A percentile compares a stretch with the other conserved stretches of the same genome.
These are phyloP conservation scores for Cercis canadensis DNA, from an alignment of 306 rosid species.

Conservation along the genomic window DNA sequence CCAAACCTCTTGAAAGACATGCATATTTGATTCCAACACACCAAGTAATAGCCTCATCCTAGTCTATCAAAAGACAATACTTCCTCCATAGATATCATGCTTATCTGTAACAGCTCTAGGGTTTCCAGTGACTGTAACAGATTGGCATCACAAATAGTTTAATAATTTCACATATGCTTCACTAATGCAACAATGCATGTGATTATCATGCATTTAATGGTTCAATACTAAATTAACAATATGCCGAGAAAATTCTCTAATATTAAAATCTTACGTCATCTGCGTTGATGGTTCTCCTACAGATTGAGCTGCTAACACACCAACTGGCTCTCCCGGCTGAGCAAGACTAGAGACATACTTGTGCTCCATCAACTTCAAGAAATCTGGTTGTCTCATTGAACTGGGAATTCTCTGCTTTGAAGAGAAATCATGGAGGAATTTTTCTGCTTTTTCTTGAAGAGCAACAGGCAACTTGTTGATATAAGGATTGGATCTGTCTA, in stretches of 20 bases:
- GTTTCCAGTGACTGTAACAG: constrained; percentile 20
- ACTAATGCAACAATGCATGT: background rate
- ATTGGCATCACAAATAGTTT: background rate
- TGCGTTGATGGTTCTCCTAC: constrained; percentile 98
- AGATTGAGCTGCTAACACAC: constrained; percentile 94
- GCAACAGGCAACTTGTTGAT: constrained; percentile 71
- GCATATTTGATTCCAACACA: background rate
- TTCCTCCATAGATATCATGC: background rate
- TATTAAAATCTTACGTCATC: constrained; percentile 74
- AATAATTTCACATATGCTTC: background rate
- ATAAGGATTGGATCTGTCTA: constrained; percentile 66
- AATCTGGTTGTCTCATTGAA: constrained; percentile 45
- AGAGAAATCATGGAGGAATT: constrained; percentile 42
- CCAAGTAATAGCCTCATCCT: background rate
- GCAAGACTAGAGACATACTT: constrained; percentile 87
- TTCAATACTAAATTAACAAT: background rate
- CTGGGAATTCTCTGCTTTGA: constrained; percentile 43
- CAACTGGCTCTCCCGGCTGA: constrained; percentile 97
- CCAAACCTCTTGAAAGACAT: background rate
- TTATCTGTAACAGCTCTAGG: constrained; percentile 12
- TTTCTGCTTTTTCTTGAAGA: constrained; percentile 63
- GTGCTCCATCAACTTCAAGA: constrained; percentile 86
- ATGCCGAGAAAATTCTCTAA: no score
- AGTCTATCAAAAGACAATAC: background rate
- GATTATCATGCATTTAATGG: background rate